Evolutionary conservation across 352 stramenopile species (phyloP), one percentile per base, ranked within the genome.

Genomic region (Phytophthora pseudosyringae): DNA sequence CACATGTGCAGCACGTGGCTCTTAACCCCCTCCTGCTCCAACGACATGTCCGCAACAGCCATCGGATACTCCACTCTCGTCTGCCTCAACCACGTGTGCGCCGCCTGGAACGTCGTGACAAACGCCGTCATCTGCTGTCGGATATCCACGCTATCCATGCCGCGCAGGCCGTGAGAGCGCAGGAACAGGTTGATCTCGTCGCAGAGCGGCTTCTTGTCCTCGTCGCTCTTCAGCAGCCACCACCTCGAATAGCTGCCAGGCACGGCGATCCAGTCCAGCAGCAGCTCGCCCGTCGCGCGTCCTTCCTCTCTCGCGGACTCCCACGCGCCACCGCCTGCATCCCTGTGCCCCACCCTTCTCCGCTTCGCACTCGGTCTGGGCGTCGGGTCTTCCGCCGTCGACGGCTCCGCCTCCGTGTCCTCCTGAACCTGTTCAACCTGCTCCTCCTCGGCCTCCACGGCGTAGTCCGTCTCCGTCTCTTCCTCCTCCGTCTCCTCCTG

Each of bases 161-260:
- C 65, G 10, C 56, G 54, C 35, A 71, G 46, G 32, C 70, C 70
- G 29, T 73, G 69, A 12, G 61, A 66, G 36, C 69, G 64, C 46
- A 78, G 52, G 28, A 80, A 62, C 33, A 59, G 18, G 33, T 81
- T 79, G 44, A 80, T 76, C 62, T 83, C 75, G 0, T 68, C 40
- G 29, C 55, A 78, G n/a, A 83, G 38, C 6, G 69, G 58, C 43
- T 70, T 50, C 45, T 75, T 78, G 26, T 70, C 65, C 5, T 54
- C 48, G 12, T 67, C 59, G 15, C 26, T 31, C 53, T 60, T 70
- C n/a, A 47, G 32, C 40, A 65, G 21, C 51, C 62, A 70, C 75
- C 75, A 83, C 21, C 71, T 71, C 25, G 71, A 60, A 58, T 80
- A 81, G 55, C 70, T 83, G 5, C 69, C 72, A 16, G 75, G 71